Evolutionary conservation across 164 flowering plant genomes (phyloP).

Genomic region (Magnolia officinalis): DNA sequence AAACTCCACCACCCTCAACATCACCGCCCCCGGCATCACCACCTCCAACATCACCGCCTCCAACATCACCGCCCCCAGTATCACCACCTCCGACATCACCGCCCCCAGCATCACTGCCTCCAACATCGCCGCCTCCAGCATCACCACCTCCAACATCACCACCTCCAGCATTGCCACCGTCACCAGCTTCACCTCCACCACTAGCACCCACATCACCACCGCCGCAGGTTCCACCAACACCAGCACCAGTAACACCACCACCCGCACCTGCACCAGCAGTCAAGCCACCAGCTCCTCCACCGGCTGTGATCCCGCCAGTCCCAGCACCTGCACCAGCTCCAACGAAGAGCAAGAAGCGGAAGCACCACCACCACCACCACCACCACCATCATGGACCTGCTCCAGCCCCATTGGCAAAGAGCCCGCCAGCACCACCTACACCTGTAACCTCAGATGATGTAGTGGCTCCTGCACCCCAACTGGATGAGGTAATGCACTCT

Average conservation of each 20-base stretch:
- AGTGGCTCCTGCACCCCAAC: conserved; percentile 52
- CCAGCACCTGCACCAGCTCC: conserved; percentile 49
- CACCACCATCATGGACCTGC: conserved; percentile 51
- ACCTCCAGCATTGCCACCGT: conserved; percentile 25
- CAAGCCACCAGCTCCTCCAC: conserved; percentile 21
- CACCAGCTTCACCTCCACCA: conserved; percentile 31
- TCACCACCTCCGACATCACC: conserved; percentile 36
- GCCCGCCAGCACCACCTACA: conserved; percentile 68
- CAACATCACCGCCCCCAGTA: conserved; percentile 22
- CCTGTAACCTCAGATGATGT: conserved; percentile 27
- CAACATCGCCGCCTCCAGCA: conserved; percentile 16
- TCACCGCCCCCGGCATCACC: conserved; percentile 20
- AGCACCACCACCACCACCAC: conserved; percentile 23
- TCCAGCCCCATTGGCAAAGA: conserved; percentile 39
- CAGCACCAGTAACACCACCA: conserved; percentile 25
- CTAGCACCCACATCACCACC: conserved; percentile 32
- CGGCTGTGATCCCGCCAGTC: conserved; percentile 23
- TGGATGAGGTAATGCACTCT: conserved; percentile 31
- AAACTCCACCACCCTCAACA: not conserved
- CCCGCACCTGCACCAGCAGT: conserved; percentile 29
- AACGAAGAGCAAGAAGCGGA: conserved; percentile 28
- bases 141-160: conserved; percentile 29
- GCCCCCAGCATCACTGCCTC: not conserved
- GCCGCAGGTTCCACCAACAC: conserved; percentile 18
- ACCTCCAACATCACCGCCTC: conserved; percentile 24